These are phyloP conservation scores for Acer negundo DNA, from an alignment of 345 rosid species.

Conservation along the genomic window DNA sequence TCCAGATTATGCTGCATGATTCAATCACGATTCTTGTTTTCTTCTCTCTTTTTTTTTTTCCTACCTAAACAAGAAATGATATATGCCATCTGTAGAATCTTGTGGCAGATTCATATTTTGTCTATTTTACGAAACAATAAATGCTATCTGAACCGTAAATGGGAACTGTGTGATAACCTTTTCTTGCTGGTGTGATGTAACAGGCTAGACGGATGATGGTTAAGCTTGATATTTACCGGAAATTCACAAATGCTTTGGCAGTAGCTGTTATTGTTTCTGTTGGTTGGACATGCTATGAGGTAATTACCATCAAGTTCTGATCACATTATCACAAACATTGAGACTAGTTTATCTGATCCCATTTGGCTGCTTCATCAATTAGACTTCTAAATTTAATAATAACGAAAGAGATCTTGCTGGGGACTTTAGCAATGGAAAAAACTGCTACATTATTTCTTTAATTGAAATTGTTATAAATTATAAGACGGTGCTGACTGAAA, in stretches of 20 bases:
- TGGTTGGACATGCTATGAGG: conserved; percentile 99
- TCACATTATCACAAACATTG: not conserved
- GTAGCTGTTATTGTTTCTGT: conserved; percentile 89
- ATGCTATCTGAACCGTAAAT: not conserved
- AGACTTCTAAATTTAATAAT: conserved; percentile 2
- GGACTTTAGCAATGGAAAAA: not conserved
- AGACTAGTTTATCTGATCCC: not conserved
- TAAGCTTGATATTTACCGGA: conserved; percentile 86
- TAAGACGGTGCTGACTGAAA: not conserved
- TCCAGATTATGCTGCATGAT: not conserved
- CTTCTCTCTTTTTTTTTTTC: no score
- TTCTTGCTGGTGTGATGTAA: conserved; percentile 18
- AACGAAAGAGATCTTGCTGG: not conserved
- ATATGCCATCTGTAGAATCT: no score
- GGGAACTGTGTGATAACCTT: not conserved
- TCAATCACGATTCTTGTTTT: not conserved
- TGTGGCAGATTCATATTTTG: not conserved
- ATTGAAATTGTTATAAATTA: not conserved
- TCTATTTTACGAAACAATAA: not conserved
- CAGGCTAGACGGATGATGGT: conserved; percentile 84
- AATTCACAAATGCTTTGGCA: conserved; percentile 95
- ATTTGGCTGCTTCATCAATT: not conserved
- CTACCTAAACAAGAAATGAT: no score
- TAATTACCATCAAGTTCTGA: conserved; percentile 23
- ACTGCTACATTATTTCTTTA: not conserved